Percentiles rank a stretch among this genome's conserved stretches.
Conservation (phyloP, 2,329 filamentous ascomycete species). For the Penicillium hordei region DNA sequence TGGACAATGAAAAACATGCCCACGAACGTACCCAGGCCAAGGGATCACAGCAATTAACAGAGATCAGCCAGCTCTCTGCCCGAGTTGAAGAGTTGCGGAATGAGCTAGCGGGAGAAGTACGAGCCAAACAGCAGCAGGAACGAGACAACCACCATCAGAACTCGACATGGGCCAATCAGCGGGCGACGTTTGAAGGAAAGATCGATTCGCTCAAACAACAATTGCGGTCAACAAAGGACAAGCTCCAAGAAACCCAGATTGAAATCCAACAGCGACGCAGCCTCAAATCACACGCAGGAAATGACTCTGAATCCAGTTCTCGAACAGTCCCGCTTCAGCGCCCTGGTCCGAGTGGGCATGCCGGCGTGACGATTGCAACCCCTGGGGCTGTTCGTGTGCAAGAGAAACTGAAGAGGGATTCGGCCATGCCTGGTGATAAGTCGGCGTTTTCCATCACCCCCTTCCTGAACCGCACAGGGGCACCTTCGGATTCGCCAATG, state of each 20-base stretch:
- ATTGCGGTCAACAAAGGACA: constrained; percentile 66
- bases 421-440: constrained; percentile 72
- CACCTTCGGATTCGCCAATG: constrained; percentile 43
- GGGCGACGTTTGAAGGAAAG: constrained; percentile 67
- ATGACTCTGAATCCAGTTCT: constrained; percentile 37
- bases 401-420: constrained; percentile 60
- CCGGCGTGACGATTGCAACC: constrained; percentile 52
- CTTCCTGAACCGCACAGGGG: constrained; percentile 76
- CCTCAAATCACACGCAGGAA: constrained; percentile 29
- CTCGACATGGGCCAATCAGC: constrained; percentile 62
- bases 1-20: constrained; percentile 77
- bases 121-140: constrained; percentile 49
- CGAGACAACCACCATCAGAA: constrained; percentile 56
- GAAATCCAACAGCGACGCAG: constrained; percentile 48
- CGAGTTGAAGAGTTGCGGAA: constrained; percentile 51
- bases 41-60: constrained; percentile 38
- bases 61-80: constrained; percentile 41
- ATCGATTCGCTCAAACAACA: constrained; percentile 69
- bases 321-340: constrained; percentile 41
- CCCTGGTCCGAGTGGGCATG: constrained; percentile 32
- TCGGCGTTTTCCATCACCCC: constrained; percentile 93
- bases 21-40: constrained; percentile 56
- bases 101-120: constrained; percentile 53
- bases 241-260: constrained; percentile 65
- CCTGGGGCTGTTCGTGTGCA: constrained; percentile 48